These are phyloP conservation scores for Colletotrichum sp. DNA, from an alignment of 2,329 filamentous ascomycete genomes.

Conservation along the genomic window DNA sequence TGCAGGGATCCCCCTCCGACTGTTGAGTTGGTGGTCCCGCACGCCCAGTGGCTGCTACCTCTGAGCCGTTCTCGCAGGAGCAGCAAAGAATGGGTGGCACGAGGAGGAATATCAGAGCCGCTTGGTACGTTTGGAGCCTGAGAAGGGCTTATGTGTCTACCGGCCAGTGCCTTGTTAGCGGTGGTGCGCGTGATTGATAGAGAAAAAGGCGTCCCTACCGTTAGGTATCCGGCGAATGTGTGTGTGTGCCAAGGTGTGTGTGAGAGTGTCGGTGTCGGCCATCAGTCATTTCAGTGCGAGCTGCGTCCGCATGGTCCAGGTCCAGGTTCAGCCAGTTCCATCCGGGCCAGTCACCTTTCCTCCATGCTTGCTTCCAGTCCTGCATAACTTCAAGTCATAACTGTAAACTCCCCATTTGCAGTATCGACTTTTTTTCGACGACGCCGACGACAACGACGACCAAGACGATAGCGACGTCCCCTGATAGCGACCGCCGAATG, in stretches of 20 bases:
- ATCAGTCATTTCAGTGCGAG: not conserved
- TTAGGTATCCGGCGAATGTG: not conserved
- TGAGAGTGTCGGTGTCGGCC: not conserved
- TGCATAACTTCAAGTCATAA: not conserved
- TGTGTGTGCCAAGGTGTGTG: not conserved
- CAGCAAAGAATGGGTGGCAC: not conserved
- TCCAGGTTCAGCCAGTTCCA: not conserved
- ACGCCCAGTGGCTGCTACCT: not conserved
- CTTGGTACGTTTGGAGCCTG: not conserved
- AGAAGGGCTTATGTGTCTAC: not conserved
- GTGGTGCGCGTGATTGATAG: not conserved
- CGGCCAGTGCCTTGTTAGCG: not conserved
- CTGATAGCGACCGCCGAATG: not conserved
- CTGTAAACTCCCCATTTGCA: not conserved
- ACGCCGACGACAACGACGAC: constrained; percentile 7
- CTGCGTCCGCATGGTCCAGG: not conserved
- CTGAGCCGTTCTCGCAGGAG: not conserved
- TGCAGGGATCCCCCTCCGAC: constrained; percentile 12
- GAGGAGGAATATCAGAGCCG: constrained; percentile 13
- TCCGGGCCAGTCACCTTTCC: not conserved
- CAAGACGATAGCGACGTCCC: not conserved
- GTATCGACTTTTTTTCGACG: not conserved
- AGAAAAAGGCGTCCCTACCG: not conserved
- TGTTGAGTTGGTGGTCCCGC: not conserved
- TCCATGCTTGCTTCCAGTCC: not conserved